Evolutionary conservation across 225 moss, liverwort and hornwort species (phyloP), one percentile per base, ranked within the genome.

Genomic region (Anthoceros angustus): DNA sequence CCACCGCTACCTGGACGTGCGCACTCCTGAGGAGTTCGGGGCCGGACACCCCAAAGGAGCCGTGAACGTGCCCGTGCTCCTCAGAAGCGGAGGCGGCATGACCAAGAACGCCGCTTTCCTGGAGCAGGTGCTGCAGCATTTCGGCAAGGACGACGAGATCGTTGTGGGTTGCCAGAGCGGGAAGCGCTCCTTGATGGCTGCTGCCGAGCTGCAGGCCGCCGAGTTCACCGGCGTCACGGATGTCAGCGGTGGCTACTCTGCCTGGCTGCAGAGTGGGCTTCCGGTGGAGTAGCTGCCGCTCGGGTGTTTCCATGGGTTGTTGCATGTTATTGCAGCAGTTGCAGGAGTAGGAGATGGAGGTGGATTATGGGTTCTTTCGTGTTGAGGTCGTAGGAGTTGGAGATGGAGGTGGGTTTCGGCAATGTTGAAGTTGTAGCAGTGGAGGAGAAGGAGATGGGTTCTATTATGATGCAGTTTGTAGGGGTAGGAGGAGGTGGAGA

Each of bases 81-180:
- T 80, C 67, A 92, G 77, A 74, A 75, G 77, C 39, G 88, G 86
- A 66, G 67, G 76, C 88, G 95, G 95, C 64, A 92, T 92, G 92
- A 88, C 84, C 42, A 92, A 87, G 69, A 98, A 98, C 69, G 75
- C 81, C 42, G 69, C 62, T 18, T 98, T 98, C 70, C 68, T 98
- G 70, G 83, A 89, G 63, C 76, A 86, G 14, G 92, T 98, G 39
- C n/a, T 70, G 38, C 71, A 70, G 63, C 66, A 71, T 40, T 92
- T 87, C 68, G 75, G 80, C 74, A 89, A 78, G 71, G 84, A 98
- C 60, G 86, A 85, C 77, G 95, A 92, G 74, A 73, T 98, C 10
- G 80, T 95, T 70, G 80, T 95, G 84, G 87, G 84, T 69, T 98
- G 95, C 73, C 69, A 83, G 70, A 98, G 86, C 73, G 95, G 95